phyloP scores from a whole-genome alignment of 176 grass and related monocot genomes.

The Carex kokanica region DNA sequence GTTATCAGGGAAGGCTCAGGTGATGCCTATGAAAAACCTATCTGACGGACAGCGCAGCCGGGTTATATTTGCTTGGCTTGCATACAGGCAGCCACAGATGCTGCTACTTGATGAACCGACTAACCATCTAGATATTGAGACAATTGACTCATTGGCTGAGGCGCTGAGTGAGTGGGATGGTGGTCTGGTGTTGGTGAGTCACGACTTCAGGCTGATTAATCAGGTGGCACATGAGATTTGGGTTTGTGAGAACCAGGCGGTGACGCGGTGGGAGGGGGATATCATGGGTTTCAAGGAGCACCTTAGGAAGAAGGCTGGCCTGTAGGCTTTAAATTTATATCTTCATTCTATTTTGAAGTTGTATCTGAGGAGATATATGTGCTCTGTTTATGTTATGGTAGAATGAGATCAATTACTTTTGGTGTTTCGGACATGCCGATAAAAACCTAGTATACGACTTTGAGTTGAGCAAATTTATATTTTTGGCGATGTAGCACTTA shows the following conservation, averaged over 20 bases:
- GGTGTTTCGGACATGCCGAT: slow-evolving; percentile 3
- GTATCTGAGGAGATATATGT: not conserved
- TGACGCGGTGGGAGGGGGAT: slow-evolving; percentile 74
- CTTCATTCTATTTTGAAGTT: not conserved
- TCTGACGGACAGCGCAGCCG: slow-evolving; percentile 83
- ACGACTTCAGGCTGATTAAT: slow-evolving; percentile 89
- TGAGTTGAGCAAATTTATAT: slow-evolving; percentile 18
- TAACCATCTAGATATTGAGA: slow-evolving; percentile 87
- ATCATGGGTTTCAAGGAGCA: slow-evolving; percentile 95
- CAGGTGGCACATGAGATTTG: slow-evolving; percentile 93
- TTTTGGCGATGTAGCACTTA: not conserved
- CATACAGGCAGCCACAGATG: slow-evolving; percentile 66
- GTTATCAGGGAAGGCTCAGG: slow-evolving; percentile 73
- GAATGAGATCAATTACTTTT: not conserved
- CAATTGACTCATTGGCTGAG: slow-evolving; percentile 85
- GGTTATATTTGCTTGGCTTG: slow-evolving; percentile 82
- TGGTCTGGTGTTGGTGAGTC: slow-evolving; percentile 83
- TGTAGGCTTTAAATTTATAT: slow-evolving; percentile 31
- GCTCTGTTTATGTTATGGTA: not conserved
- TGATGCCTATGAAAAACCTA: slow-evolving; percentile 93
- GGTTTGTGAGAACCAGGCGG: slow-evolving; percentile 86
- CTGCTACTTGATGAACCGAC: slow-evolving; percentile 82
- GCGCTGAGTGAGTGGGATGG: slow-evolving; percentile 91
- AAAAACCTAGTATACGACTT: not conserved
- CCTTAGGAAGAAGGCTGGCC: slow-evolving; percentile 64